phyloP scores from a whole-genome alignment of 1,284 basidiomycete genomes.

The Heterobasidion irregulare region DNA sequence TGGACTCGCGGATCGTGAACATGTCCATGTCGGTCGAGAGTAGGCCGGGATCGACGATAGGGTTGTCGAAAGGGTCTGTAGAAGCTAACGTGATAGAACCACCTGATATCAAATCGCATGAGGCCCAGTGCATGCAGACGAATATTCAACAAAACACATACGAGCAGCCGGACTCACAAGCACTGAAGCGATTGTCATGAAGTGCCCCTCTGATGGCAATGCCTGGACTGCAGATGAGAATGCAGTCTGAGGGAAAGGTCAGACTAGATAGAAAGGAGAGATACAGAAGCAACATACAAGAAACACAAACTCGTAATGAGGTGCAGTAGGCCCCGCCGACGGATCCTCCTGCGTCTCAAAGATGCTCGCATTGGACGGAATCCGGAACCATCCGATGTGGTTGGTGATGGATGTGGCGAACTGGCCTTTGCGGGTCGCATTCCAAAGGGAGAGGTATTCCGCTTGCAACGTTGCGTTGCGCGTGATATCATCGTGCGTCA shows the following conservation, averaged over 20 bases:
- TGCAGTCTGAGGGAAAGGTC: not conserved
- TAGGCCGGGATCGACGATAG: constrained; percentile 19
- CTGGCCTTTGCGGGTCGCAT: constrained; percentile 15
- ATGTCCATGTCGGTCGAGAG: constrained; percentile 11
- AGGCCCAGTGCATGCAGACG: constrained; percentile 1
- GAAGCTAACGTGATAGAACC: constrained; percentile 14
- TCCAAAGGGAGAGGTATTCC: constrained; percentile 18
- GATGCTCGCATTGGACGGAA: constrained; percentile 18
- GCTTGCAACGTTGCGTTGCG: constrained; percentile 11
- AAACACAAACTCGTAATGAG: constrained; percentile 8
- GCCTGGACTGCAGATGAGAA: not conserved
- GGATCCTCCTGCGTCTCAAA: constrained; percentile 24
- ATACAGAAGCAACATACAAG: constrained; percentile 2
- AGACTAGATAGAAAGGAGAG: no score
- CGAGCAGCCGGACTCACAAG: constrained; percentile 11
- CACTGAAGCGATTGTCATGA: constrained; percentile 7
- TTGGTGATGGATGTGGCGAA: constrained; percentile 9
- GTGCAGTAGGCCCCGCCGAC: constrained; percentile 21
- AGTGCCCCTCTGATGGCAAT: constrained; percentile 8
- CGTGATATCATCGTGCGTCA: constrained; percentile 16
- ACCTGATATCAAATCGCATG: constrained; percentile 4
- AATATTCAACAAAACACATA: constrained; percentile 2
- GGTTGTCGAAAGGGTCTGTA: constrained; percentile 16
- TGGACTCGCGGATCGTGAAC: not conserved
- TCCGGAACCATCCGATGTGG: constrained; percentile 20